Percentiles rank a stretch among this genome's conserved stretches.
Evolutionary conservation across 495 filamentous ascomycete genomes (phyloP).

Genomic region (Podospora pseudopauciseta): DNA sequence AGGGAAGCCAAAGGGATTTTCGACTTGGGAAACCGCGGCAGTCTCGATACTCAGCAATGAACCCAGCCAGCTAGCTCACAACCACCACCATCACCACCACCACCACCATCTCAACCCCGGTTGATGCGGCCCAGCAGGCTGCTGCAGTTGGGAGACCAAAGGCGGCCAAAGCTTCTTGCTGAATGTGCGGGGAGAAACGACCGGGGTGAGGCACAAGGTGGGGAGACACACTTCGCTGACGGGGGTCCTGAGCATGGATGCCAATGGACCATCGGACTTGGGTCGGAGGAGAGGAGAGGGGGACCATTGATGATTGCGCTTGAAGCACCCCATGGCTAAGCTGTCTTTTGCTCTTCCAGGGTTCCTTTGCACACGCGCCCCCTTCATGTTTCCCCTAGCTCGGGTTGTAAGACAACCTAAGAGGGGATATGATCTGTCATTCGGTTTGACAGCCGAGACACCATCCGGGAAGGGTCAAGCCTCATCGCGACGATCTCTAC

Average conservation of each 20-base stretch:
- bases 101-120: conserved; percentile 8
- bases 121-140: conserved; percentile 14
- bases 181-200: conserved; percentile 26
- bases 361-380: neutral
- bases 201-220: conserved; percentile 17
- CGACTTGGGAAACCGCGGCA: conserved; percentile 29
- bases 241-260: conserved; percentile 11
- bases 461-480: conserved; percentile 24
- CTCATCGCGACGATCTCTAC: conserved; percentile 22
- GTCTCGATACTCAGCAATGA: conserved; percentile 8
- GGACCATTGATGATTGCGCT: conserved; percentile 6
- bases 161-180: conserved; percentile 23
- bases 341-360: conserved; percentile 4
- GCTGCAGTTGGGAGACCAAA: neutral
- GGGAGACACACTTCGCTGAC: conserved; percentile 24
- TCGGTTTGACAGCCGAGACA: conserved; percentile 2
- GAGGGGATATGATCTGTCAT: conserved; percentile 23
- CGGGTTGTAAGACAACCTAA: neutral
- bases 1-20: conserved; percentile 14
- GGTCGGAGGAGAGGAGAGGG: conserved; percentile 12
- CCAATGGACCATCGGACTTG: conserved; percentile 20
- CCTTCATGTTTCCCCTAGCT: conserved; percentile 1
- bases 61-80: neutral
- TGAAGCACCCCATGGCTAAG: neutral
- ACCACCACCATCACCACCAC: neutral